Evolutionary conservation across 768 basidiomycete genomes (phyloP), one percentile per base, ranked within the genome.

Genomic region (Podaxis sp.): DNA sequence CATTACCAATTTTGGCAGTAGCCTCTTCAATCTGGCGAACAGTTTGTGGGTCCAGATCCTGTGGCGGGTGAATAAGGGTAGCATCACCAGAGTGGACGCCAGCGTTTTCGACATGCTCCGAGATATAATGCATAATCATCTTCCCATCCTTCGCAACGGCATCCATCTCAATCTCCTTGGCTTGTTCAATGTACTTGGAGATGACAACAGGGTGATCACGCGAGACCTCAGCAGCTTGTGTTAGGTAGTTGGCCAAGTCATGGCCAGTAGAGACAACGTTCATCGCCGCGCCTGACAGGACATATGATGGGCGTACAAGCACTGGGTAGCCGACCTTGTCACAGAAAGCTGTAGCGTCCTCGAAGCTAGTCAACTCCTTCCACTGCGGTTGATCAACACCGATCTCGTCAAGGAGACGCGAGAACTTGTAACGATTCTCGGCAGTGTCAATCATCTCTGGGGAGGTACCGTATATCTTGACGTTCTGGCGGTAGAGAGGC

Each of bases 101-200:
- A 3, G 96, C 95, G 69, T 98, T 98, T 78, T 98, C 96, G 68
- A 98, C 95, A 72, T 99, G 96, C 77, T 98, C 97, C 11, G 96
- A 98, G 72, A 98, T 95, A 74, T 94, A 98, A 74, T 99, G 97
- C 96, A 99, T 98, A 73, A 98, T 82, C 85, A 99, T 89, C 79
- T 97, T 93, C 21, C 96, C 96, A 69, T 93, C 93, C 75, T 91
- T 91, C 36, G 97, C 97, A 40, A 99, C 87, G 21, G 97, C 97
- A 69, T 99, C 97, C 94, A 99, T 98, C 80, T 99, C 97, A 66
- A 99, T 99, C 77, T 99, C 97, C 81, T 99, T 98, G 32, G 97
- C 97, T 72, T 97, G 93, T 73, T 98, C 96, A 72, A 99, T 97
- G 77, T 97, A 99, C 75, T 99, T 99, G 64, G 93, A 91, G 74